Percentiles rank a stretch among this genome's conserved stretches.
These are phyloP conservation scores for Balakata baccata DNA, from an alignment of 345 rosid genomes.

Conservation along the genomic window DNA sequence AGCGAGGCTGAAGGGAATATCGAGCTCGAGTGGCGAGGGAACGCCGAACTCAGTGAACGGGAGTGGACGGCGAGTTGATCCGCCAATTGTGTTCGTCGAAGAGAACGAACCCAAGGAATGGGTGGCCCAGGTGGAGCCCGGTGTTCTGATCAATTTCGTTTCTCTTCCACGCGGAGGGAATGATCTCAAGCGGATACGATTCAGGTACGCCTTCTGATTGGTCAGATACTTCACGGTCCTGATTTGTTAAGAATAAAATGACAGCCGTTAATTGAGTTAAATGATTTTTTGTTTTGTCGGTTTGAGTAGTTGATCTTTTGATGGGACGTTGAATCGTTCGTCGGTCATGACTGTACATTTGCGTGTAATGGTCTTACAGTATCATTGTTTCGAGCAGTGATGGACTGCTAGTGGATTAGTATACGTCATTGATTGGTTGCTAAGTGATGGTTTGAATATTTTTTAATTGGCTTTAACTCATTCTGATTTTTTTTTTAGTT, in stretches of 20 bases:
- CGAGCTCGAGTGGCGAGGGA: conserved; percentile 36
- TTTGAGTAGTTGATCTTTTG: neutral
- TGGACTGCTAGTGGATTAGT: conserved; percentile 15
- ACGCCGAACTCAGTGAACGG: conserved; percentile 32
- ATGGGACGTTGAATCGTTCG: conserved; percentile 33
- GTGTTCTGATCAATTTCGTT: conserved; percentile 33
- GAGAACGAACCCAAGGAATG: conserved; percentile 35
- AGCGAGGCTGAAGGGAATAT: conserved; percentile 34
- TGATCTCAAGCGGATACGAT: conserved; percentile 39
- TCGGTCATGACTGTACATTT: neutral
- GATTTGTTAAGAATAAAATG: conserved; percentile 4
- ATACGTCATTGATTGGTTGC: conserved; percentile 19
- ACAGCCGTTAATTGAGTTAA: too few relatives aligned
- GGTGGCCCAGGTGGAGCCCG: conserved; percentile 42
- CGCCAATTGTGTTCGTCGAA: conserved; percentile 28
- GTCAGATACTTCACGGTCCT: conserved; percentile 16
- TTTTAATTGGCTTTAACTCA: too few relatives aligned
- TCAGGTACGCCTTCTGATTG: conserved; percentile 21
- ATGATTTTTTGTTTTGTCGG: too few relatives aligned
- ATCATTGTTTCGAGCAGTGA: neutral
- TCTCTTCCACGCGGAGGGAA: conserved; percentile 32
- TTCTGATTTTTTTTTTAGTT: too few relatives aligned
- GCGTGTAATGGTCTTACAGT: neutral
- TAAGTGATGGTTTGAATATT: conserved; percentile 4
- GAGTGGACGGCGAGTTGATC: conserved; percentile 29